Base-by-base conservation (phyloP, 75 land plant genomes). In the Pinus albicaulis region DNA sequence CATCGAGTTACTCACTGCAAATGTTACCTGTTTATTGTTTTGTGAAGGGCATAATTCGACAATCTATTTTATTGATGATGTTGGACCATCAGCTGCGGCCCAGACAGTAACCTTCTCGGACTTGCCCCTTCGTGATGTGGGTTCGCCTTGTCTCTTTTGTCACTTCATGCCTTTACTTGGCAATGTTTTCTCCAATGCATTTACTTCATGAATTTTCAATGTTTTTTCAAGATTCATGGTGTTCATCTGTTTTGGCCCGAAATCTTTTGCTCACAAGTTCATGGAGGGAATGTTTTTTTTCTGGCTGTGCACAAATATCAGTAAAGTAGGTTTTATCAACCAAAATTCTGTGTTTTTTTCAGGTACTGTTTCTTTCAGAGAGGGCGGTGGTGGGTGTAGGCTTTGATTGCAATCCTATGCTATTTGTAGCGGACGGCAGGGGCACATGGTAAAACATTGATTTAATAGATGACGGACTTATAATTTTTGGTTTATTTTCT, bases 61-160 rank as follows among this genome's bases (percentile, higher is more conserved):
- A 68, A 88, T 98, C 48, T 94, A 93, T 84, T 91, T 98, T 81
- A 88, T 95, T 66, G 91, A 92, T 75, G 96, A 96, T 75, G 88
- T 91, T 75, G 96, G 96, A 22, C 95, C 97, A 56, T 81, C 98
- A 56, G 90, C 99, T 72, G 79, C 80, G 56, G 92, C 98, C 23
- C 98, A 93, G 78, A 85, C 79, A 72, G 82, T 98, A 74, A 82
- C 91, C 70, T 86, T 93, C 59, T 89, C 87, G 55, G 89, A 92
- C 79, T 82, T 98, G 81, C 99, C 99, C 76, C 96, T 98, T 41
- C 94, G 99, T 87, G 99, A 98, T 98, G 99, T 96, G 97, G 93
- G 99, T 94, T 89, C 86, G 90, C 89, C 74, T 86, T 79, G 87
- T 75, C 74, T 80, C 52, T 59, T 71, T 74, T 79, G 16, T 74